Conservation (phyloP, 345 rosid species). For the Pugionium dolabratum region DNA sequence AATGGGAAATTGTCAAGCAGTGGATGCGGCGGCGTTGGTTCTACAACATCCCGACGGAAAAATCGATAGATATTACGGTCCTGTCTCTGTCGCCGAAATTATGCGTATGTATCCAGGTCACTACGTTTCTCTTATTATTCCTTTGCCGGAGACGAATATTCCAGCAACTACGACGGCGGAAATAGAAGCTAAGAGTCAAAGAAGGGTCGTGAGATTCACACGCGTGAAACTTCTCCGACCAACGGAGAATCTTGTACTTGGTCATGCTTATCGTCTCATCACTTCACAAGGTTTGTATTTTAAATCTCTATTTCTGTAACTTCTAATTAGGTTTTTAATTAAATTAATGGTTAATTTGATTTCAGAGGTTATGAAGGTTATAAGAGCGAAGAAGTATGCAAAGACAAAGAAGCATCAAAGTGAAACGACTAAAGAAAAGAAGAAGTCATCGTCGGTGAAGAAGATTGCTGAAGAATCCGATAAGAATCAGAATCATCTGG, state of each 20-base stretch:
- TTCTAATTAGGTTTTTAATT: not conserved
- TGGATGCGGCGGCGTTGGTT: constrained; percentile 93
- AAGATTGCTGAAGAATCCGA: constrained; percentile 39
- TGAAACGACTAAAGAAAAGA: constrained; percentile 45
- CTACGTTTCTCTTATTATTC: constrained; percentile 89
- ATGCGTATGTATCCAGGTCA: constrained; percentile 90
- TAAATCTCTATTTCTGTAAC: not conserved
- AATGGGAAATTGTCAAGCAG: constrained; percentile 97
- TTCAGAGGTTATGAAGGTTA: constrained; percentile 86
- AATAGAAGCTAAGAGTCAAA: constrained; percentile 25
- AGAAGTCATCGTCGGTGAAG: constrained; percentile 37
- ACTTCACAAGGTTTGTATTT: constrained; percentile 73
- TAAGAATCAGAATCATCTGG: constrained; percentile 38
- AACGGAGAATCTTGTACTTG: constrained; percentile 73
- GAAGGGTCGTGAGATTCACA: constrained; percentile 49
- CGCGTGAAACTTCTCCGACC: constrained; percentile 94
- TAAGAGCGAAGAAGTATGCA: constrained; percentile 74
- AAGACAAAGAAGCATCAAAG: constrained; percentile 62
- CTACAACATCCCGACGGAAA: constrained; percentile 87
- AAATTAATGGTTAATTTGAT: not conserved
- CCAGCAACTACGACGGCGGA: constrained; percentile 10
- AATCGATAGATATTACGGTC: constrained; percentile 78
- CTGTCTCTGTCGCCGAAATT: constrained; percentile 65
- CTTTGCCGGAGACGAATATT: constrained; percentile 55
- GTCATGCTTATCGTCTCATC: constrained; percentile 92